Base-by-base conservation (phyloP, 2,329 filamentous ascomycete species). In the Penicillium nordicum region DNA sequence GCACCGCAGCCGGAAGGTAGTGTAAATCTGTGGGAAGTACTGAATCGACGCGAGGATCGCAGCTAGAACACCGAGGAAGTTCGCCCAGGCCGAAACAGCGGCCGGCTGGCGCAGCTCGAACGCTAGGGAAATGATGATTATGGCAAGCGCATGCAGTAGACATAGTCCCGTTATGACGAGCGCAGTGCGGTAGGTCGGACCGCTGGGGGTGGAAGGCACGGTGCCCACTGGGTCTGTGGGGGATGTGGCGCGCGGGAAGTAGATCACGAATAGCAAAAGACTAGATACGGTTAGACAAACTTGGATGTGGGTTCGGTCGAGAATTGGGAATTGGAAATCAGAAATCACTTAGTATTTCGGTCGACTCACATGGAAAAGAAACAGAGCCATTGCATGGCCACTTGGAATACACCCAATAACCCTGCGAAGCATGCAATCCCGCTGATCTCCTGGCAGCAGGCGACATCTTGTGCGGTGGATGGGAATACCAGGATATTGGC, bases 11-110 rank as follows among this genome's bases (percentile, higher is more conserved):
- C 80, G 83, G 76, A 90, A 95, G 0, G 94, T 99, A 50, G 89
- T 97, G 77, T 87, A 92, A 62, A 99, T 96, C 76, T 99, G 94
- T 0, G 94, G 94, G 16, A 99, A 79, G 74, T 97, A 99, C 76
- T 99, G 94, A 23, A 97, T 83, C 0, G 85, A 88, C 0, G 94
- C 90, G 5, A 99, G 84, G 1, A 84, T 75, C 0, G 90, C 89
- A 18, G 90, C 86, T 71, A 90, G 84, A 57, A 96, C 78, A 1
- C 94, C 94, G 11, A 97, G 83, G 61, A 89, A 79, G 69, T 96
- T 92, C 18, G 94, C 93, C 91, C 92, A 97, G 29, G 78, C 77
- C 50, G 87, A 83, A 2, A 96, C 82, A 57, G 86, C 80, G 1
- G 79, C 68, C 0, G 88, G 89, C 11, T 82, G 78, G 14, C 83